Conservation (phyloP, 1,284 basidiomycete species). For the Leccinum colubrinum region DNA sequence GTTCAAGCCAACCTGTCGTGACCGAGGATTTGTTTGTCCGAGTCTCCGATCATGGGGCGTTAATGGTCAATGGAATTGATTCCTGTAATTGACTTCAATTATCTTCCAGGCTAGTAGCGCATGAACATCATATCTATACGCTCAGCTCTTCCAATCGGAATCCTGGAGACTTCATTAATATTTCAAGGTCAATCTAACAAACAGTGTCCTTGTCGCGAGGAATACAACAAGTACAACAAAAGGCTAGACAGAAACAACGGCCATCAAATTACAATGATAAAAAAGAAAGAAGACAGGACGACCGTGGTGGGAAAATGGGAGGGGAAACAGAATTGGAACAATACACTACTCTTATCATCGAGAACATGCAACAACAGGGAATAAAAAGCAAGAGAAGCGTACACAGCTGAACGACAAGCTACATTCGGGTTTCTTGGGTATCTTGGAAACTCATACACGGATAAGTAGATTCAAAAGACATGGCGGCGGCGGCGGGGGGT, state of each 20-base stretch:
- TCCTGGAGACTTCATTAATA: background rate
- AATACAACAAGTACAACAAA: constrained; percentile 14
- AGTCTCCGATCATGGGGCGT: no score
- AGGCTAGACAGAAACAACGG: constrained; percentile 7
- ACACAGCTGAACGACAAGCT: constrained; percentile 19
- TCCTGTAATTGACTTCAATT: no score
- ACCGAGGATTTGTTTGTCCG: no score
- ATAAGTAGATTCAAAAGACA: constrained; percentile 3
- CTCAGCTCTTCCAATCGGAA: background rate
- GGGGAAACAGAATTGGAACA: constrained; percentile 1
- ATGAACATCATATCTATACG: no score
- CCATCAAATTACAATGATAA: background rate
- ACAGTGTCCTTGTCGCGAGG: constrained; percentile 3
- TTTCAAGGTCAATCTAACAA: background rate
- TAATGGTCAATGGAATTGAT: no score
- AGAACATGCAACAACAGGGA: constrained; percentile 10
- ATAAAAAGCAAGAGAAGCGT: constrained; percentile 12
- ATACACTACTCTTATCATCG: constrained; percentile 1
- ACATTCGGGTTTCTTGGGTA: constrained; percentile 6
- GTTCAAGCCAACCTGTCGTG: no score
- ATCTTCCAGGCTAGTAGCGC: no score
- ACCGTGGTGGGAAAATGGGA: background rate
- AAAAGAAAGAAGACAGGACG: background rate
- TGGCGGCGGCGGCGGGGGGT: background rate
- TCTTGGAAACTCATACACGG: constrained; percentile 6